Percentiles rank a stretch among this genome's conserved stretches.
Evolutionary conservation across 2,329 filamentous ascomycete genomes (phyloP).

Genomic region (Aspergillus eucalypticola): DNA sequence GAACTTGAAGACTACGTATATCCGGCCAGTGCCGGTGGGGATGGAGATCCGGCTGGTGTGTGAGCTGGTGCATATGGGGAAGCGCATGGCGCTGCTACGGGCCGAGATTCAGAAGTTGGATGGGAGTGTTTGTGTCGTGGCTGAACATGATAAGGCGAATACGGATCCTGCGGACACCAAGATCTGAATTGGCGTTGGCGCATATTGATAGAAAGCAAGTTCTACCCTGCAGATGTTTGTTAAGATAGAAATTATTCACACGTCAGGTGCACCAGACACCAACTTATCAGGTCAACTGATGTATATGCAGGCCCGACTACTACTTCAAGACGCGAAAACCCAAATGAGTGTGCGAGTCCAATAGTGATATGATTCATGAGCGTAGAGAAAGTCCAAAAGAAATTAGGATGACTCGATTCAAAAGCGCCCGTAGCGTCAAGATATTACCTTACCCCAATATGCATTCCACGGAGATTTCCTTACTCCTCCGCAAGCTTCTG

Average conservation of each 20-base stretch:
- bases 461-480: constrained; percentile 14
- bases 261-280: neutral
- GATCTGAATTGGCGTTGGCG: too few relatives aligned
- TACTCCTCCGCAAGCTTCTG: constrained; percentile 44
- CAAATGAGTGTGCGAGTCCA: constrained; percentile 14
- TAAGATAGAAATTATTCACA: neutral
- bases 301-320: neutral
- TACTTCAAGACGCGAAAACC: constrained; percentile 5
- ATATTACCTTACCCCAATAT: constrained; percentile 26
- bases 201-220: constrained; percentile 5
- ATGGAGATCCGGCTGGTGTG: constrained; percentile 56
- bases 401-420: constrained; percentile 30
- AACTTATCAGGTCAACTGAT: neutral
- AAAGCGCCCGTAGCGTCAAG: constrained; percentile 30
- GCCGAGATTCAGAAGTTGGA: constrained; percentile 57
- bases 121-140: constrained; percentile 56
- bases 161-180: constrained; percentile 48
- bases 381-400: constrained; percentile 24
- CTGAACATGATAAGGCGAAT: constrained; percentile 67
- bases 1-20: constrained; percentile 66
- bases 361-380: constrained; percentile 22
- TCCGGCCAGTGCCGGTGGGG: constrained; percentile 61
- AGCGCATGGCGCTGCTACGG: constrained; percentile 54
- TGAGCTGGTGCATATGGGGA: constrained; percentile 60
- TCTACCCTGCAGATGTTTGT: neutral